A percentile compares a stretch with the other conserved stretches of the same genome.
Conservation (phyloP, 495 filamentous ascomycete genomes). For the Penicillium psychrofluorescens region DNA sequence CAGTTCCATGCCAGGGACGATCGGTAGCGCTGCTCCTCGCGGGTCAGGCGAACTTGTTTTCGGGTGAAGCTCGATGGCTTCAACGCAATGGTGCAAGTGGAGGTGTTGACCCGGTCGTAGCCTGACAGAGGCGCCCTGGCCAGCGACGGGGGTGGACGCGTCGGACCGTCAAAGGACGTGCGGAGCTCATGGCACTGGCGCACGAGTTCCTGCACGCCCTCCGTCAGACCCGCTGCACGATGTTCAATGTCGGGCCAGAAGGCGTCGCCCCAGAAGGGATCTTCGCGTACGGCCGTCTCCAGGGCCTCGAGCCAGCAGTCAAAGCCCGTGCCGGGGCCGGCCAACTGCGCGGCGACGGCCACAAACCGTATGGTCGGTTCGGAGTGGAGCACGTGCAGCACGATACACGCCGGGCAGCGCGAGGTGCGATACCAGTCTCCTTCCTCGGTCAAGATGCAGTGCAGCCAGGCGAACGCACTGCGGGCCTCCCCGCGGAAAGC, state of each 20-base stretch:
- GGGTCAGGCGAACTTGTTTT: slow-evolving; percentile 22
- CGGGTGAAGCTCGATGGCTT: slow-evolving; percentile 25
- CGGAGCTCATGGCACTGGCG: slow-evolving; percentile 45
- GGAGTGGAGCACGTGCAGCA: slow-evolving; percentile 45
- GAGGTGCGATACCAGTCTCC: slow-evolving; percentile 51
- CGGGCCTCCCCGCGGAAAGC: slow-evolving; percentile 52
- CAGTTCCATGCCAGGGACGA: slow-evolving; percentile 18
- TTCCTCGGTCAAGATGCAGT: slow-evolving; percentile 51
- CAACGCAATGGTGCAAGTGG: slow-evolving; percentile 18
- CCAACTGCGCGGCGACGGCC: slow-evolving; percentile 47
- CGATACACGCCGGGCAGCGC: slow-evolving; percentile 52
- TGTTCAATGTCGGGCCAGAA: slow-evolving; percentile 50
- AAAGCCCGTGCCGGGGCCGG: slow-evolving; percentile 41
- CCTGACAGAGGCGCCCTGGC: slow-evolving; percentile 8
- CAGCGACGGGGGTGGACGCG: slow-evolving; percentile 14
- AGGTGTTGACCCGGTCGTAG: slow-evolving; percentile 7
- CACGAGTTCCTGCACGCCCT: slow-evolving; percentile 47
- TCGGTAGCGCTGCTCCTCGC: slow-evolving; percentile 27
- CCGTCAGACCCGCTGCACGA: slow-evolving; percentile 41
- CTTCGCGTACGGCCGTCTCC: slow-evolving; percentile 43
- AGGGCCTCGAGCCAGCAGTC: slow-evolving; percentile 49
- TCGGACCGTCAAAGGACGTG: slow-evolving; percentile 18
- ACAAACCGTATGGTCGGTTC: slow-evolving; percentile 54
- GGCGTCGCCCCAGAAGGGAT: slow-evolving; percentile 50
- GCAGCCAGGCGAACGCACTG: slow-evolving; percentile 53